phyloP scores from a whole-genome alignment of 1,284 basidiomycete species.

The Trichosporon inkin region DNA sequence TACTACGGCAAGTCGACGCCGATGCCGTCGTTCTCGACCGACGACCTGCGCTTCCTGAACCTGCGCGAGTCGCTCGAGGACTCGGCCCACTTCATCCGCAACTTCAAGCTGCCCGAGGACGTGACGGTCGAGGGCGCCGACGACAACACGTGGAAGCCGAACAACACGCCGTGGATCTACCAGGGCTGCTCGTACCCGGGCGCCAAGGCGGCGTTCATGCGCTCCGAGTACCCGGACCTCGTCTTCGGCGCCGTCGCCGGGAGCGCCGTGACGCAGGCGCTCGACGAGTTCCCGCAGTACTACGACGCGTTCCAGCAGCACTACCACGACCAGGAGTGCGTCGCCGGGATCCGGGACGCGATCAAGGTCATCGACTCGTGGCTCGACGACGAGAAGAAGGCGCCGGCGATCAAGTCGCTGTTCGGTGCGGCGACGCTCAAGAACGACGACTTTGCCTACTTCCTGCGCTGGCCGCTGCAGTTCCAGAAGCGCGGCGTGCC shows the following conservation, averaged over 20 bases:
- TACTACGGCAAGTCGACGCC: constrained; percentile 69
- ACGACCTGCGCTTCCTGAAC: constrained; percentile 74
- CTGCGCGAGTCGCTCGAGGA: constrained; percentile 89
- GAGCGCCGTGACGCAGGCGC: constrained; percentile 59
- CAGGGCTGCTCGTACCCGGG: constrained; percentile 83
- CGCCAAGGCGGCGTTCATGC: constrained; percentile 92
- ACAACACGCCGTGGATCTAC: constrained; percentile 81
- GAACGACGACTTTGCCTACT: constrained; percentile 72
- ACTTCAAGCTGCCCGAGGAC: constrained; percentile 63
- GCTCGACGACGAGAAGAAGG: constrained; percentile 56
- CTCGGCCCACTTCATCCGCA: constrained; percentile 77
- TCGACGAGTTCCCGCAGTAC: constrained; percentile 59
- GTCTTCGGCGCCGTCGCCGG: constrained; percentile 92
- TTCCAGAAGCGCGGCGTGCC: constrained; percentile 50
- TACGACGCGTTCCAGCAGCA: constrained; percentile 77
- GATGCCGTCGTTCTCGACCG: constrained; percentile 63
- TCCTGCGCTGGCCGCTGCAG: constrained; percentile 58
- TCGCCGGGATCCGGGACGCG: constrained; percentile 62
- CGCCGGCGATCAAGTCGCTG: constrained; percentile 60
- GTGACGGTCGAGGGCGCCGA: constrained; percentile 53
- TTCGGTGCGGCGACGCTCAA: constrained; percentile 67
- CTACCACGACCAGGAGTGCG: constrained; percentile 69
- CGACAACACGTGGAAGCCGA: constrained; percentile 54
- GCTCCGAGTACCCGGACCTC: constrained; percentile 65
- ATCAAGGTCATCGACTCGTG: constrained; percentile 60